phyloP scores from a whole-genome alignment of 2,329 filamentous ascomycete species.

The Aspergillus persii region DNA sequence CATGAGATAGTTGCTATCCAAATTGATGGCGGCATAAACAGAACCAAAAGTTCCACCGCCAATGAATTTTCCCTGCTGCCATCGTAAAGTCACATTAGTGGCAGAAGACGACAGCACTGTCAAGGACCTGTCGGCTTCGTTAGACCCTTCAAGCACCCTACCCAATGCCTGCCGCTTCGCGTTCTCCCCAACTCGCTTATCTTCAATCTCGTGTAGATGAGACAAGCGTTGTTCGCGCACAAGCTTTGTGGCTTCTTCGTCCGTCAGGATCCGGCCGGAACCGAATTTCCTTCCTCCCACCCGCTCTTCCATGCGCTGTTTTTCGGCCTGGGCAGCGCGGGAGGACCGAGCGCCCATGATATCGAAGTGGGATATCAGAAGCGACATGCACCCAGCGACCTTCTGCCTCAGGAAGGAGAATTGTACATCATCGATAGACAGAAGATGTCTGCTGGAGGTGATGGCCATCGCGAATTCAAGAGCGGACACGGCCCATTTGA shows the following conservation, averaged over 20 bases:
- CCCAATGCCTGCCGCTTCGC: slow-evolving; percentile 84
- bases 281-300: slow-evolving; percentile 76
- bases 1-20: slow-evolving; percentile 95
- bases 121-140: slow-evolving; percentile 91
- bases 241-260: slow-evolving; percentile 77
- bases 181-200: slow-evolving; percentile 72
- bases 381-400: slow-evolving; percentile 94
- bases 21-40: slow-evolving; percentile 94
- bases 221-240: slow-evolving; percentile 74
- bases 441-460: slow-evolving; percentile 87
- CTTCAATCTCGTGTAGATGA: slow-evolving; percentile 73
- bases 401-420: slow-evolving; percentile 80
- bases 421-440: slow-evolving; percentile 85
- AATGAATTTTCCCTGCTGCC: slow-evolving; percentile 98
- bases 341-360: slow-evolving; percentile 97
- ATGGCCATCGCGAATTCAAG: slow-evolving; percentile 97
- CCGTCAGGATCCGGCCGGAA: slow-evolving; percentile 69
- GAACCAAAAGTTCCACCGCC: slow-evolving; percentile 96
- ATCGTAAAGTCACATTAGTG: slow-evolving; percentile 91
- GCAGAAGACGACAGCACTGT: slow-evolving; percentile 91
- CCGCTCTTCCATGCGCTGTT: slow-evolving; percentile 78
- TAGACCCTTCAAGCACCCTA: slow-evolving; percentile 86
- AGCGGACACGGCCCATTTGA: slow-evolving; percentile 93
- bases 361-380: slow-evolving; percentile 97
- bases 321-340: slow-evolving; percentile 89